Evolutionary conservation across 306 rosid genomes (phyloP).

Genomic region (Lathyrus oleraceus): DNA sequence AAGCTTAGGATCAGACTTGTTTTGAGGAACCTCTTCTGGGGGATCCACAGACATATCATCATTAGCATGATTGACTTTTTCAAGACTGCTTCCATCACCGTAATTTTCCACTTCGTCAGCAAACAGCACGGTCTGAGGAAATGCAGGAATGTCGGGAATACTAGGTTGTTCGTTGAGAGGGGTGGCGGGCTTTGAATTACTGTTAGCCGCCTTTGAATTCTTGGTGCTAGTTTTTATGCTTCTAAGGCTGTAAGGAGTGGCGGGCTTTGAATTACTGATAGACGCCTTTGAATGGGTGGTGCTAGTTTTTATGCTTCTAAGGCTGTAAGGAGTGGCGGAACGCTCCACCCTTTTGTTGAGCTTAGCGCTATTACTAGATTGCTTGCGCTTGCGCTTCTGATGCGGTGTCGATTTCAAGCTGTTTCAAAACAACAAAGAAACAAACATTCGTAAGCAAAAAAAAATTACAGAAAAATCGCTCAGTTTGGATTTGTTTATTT

Average conservation of each 20-base stretch:
- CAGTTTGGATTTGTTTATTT: not conserved
- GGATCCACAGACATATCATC: slow-evolving; percentile 39
- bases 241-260: slow-evolving; percentile 56
- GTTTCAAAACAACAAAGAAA: slow-evolving; percentile 45
- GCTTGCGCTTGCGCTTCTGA: slow-evolving; percentile 65
- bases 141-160: slow-evolving; percentile 39
- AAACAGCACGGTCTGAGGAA: slow-evolving; percentile 48
- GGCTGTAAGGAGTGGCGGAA: slow-evolving; percentile 51
- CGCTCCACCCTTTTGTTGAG: slow-evolving; percentile 75
- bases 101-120: slow-evolving; percentile 44
- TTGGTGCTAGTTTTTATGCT: slow-evolving; percentile 48
- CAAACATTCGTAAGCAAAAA: slow-evolving; percentile 8
- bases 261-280: slow-evolving; percentile 43
- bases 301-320: slow-evolving; percentile 46
- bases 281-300: slow-evolving; percentile 44
- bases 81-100: slow-evolving; percentile 36
- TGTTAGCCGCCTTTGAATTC: slow-evolving; percentile 37
- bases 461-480: not conserved
- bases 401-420: slow-evolving; percentile 60
- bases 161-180: slow-evolving; percentile 34
- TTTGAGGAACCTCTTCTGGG: slow-evolving; percentile 25
- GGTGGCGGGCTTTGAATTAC: slow-evolving; percentile 48
- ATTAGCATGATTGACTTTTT: slow-evolving; percentile 27
- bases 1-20: too few relatives aligned
- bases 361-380: slow-evolving; percentile 50